A percentile compares a stretch with the other conserved stretches of the same genome.
Conservation (phyloP, 495 filamentous ascomycete genomes). For the Hypomontagnella monticulosa region DNA sequence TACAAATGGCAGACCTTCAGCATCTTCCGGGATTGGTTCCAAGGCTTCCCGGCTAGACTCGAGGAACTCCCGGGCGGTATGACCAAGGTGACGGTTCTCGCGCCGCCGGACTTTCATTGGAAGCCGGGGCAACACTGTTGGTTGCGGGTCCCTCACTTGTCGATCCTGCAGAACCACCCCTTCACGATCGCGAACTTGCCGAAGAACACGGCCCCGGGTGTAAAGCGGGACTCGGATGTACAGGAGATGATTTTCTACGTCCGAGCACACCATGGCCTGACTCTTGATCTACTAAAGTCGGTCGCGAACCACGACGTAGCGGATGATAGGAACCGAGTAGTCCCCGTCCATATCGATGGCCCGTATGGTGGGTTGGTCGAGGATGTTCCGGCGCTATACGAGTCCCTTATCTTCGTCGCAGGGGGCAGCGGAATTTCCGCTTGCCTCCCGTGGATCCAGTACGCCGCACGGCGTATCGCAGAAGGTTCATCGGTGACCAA, state of each 20-base stretch:
- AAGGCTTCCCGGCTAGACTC: constrained; percentile 72
- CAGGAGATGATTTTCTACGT: constrained; percentile 37
- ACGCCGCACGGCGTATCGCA: constrained; percentile 76
- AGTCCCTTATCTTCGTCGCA: constrained; percentile 77
- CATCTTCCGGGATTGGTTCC: constrained; percentile 58
- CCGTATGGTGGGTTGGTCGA: constrained; percentile 83
- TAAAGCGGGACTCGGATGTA: constrained; percentile 8
- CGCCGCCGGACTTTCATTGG: constrained; percentile 71
- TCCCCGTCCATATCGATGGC: constrained; percentile 75
- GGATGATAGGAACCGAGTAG: constrained; percentile 55
- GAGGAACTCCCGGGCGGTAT: constrained; percentile 75
- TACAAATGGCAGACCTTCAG: constrained; percentile 72
- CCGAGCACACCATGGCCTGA: constrained; percentile 33
- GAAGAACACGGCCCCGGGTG: constrained; percentile 40
- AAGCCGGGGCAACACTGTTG: constrained; percentile 81
- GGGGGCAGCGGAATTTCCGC: constrained; percentile 83
- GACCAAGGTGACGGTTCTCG: constrained; percentile 74
- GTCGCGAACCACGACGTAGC: constrained; percentile 25
- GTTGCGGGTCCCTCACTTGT: constrained; percentile 74
- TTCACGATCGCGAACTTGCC: constrained; percentile 80
- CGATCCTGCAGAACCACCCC: constrained; percentile 75
- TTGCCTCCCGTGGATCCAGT: constrained; percentile 73
- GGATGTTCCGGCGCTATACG: constrained; percentile 62
- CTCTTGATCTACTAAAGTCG: constrained; percentile 29
- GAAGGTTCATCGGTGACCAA: constrained; percentile 75